Base-by-base conservation (phyloP, 192 early-diverging fungal genomes). In the Globomyces pollinis-pini region DNA sequence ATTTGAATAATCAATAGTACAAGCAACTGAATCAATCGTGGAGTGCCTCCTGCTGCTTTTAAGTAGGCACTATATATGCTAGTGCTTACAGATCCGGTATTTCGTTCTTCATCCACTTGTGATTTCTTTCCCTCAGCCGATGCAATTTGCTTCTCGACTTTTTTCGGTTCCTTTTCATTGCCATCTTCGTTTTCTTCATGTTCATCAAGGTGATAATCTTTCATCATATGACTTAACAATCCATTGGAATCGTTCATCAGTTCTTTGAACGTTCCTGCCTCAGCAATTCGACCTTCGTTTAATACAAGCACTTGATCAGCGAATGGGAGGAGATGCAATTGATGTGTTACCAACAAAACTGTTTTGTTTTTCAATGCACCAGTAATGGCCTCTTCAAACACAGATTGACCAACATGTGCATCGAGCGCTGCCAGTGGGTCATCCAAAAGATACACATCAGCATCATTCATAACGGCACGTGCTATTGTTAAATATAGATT, bases 301-400 rank as follows among this genome's bases (percentile, higher is more conserved):
- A 93, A 41, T 7, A 77, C 79, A 30, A 92, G 60, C 15, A 96
- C 66, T 57, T 84, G 77, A 49, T 91, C 84, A 29, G 77, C 83
- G 20, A 77, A 65, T 2, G 82, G 87, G 54, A 93, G 53, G 31
- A 86, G 64, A 41, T 85, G 76, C 6, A 91, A 73, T 29, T 79
- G 73, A 61, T 93, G 86, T 0, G 91, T 91, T 8, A 91, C 85
- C 49, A 96, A 57, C 13, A 78, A 49, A 16, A 88, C 78, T 3
- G 91, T 87, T 70, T 90, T 91, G 45, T 77, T 79, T 0, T 59
- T 68, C 16, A 94, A 69, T 8, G 65, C 2, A 3, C 81, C 73
- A 24, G 59, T 26, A 38, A 76, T 66, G 23, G 59, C 60, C 6
- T 65, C 33, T 2, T 71, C 21, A 34, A 75, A 73, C n/a, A 71